Base-by-base conservation (phyloP, 1,284 basidiomycete species). In the Stereum hirsutum region DNA sequence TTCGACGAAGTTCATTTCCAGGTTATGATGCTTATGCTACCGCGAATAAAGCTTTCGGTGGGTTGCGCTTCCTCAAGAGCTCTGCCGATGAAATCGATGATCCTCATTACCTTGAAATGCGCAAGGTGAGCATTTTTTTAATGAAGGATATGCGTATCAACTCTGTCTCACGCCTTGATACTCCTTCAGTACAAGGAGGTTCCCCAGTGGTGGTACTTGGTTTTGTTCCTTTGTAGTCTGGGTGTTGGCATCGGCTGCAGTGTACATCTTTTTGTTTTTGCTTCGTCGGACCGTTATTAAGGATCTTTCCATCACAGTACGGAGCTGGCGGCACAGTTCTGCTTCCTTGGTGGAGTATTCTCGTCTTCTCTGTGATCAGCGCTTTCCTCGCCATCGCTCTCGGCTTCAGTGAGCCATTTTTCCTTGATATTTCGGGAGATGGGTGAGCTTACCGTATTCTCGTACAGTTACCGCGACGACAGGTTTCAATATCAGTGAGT, bases 141-240 rank as follows among this genome's bases (percentile, higher is more conserved):
- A 11, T n/a, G 10, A 8, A 11, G 10, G 21, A 20, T 12, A 3
- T 44, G 39, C 20, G 51, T 42, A 40, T 25, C 51, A 65, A 70
- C 65, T n/a, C n/a, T n/a, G n/a, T n/a, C n/a, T n/a, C n/a, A n/a
- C n/a, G n/a, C n/a, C n/a, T n/a, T n/a, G n/a, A 50, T 19, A 8
- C 75, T 76, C 73, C 62, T 64, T 50, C 68, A 68, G 46, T 75
- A 76, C 52, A 54, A 60, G 21, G 72, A 74, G 49, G 74, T 75
- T 3, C 77, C 77, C 4, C 67, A 69, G 48, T 73, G 68, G 68
- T 75, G 68, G 54, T 78, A 78, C 48, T 53, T 56, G 0, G 30
- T 56, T 0, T 50, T 77, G 14, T 73, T 79, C 49, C 14, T 72
- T 11, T 47, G 58, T n/a, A 72, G 73, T 0, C 55, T 80, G 15